A percentile compares a stretch with the other conserved stretches of the same genome.
These are phyloP conservation scores for Chamaenerion angustifolium DNA, from an alignment of 345 rosid species.

Conservation along the genomic window DNA sequence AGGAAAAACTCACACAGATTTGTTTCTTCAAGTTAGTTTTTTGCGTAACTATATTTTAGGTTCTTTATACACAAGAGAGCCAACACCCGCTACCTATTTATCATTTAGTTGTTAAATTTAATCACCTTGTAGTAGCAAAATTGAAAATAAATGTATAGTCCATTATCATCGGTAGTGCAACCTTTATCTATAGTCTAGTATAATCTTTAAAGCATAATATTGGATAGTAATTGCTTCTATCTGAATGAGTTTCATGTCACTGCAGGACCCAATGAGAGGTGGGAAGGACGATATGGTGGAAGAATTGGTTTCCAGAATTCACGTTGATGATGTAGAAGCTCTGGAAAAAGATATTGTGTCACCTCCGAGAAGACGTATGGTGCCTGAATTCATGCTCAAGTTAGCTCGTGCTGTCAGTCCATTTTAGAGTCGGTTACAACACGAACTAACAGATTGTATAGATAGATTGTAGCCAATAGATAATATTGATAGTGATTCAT, in stretches of 20 bases:
- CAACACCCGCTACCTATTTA: not conserved
- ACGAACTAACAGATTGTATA: too few species aligned
- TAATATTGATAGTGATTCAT: too few species aligned
- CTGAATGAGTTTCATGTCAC: not conserved
- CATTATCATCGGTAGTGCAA: too few species aligned
- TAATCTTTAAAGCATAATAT: too few species aligned
- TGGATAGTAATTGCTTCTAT: not conserved
- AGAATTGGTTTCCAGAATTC: conserved; percentile 52
- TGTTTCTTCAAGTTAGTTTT: conserved; percentile 79
- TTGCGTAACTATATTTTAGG: too few species aligned
- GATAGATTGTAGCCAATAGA: too few species aligned
- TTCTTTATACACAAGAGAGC: not conserved
- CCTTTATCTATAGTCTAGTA: too few species aligned
- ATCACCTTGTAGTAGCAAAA: too few species aligned
- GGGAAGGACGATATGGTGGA: conserved; percentile 83
- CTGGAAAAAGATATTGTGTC: conserved; percentile 36
- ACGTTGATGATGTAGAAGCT: conserved; percentile 42
- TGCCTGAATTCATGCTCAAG: conserved; percentile 82
- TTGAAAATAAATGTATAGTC: not conserved
- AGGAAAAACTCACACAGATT: conserved; percentile 89
- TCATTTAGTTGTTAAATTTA: not conserved
- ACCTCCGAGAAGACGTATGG: conserved; percentile 77
- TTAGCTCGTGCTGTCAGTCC: conserved; percentile 79
- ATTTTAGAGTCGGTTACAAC: conserved; percentile 21
- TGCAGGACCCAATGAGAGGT: conserved; percentile 99